Conservation (phyloP, 768 basidiomycete genomes). For the Suillus decipiens region DNA sequence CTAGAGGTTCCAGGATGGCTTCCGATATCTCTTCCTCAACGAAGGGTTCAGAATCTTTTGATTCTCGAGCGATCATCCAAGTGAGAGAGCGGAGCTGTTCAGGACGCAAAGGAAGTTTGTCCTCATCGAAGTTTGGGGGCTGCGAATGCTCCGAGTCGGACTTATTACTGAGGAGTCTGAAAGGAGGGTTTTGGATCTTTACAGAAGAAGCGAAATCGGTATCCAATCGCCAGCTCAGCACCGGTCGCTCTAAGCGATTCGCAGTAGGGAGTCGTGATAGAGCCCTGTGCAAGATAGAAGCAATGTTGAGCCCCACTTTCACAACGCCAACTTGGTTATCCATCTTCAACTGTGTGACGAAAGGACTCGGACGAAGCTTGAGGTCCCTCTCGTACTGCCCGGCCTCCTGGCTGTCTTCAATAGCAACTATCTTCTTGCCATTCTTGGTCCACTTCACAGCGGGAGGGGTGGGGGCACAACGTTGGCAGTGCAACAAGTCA, state of each 20-base stretch:
- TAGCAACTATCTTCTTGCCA: conserved; percentile 59
- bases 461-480: conserved; percentile 82
- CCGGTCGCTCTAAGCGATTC: conserved; percentile 45
- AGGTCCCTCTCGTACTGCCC: conserved; percentile 87
- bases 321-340: conserved; percentile 67
- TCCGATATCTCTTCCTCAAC: conserved; percentile 95
- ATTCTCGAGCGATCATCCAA: conserved; percentile 91
- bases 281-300: conserved; percentile 86
- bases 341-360: conserved; percentile 80
- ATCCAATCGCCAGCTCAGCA: conserved; percentile 78
- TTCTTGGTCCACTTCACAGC: conserved; percentile 71
- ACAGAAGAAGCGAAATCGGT: conserved; percentile 74
- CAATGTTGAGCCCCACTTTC: conserved; percentile 85
- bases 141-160: conserved; percentile 68
- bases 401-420: conserved; percentile 86
- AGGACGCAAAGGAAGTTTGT: conserved; percentile 61
- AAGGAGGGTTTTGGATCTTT: conserved; percentile 59
- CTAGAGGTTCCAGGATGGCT: conserved; percentile 79
- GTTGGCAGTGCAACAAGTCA: conserved; percentile 59
- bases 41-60: conserved; percentile 63
- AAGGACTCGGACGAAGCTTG: conserved; percentile 83
- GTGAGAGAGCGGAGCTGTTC: conserved; percentile 89
- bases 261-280: conserved; percentile 71
- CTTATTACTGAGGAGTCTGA: conserved; percentile 76
- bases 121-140: conserved; percentile 66